Percentiles rank a stretch among this genome's conserved stretches.
Evolutionary conservation across 805 yeast genomes (phyloP).

Genomic region (Myxozyma lipomycoides): DNA sequence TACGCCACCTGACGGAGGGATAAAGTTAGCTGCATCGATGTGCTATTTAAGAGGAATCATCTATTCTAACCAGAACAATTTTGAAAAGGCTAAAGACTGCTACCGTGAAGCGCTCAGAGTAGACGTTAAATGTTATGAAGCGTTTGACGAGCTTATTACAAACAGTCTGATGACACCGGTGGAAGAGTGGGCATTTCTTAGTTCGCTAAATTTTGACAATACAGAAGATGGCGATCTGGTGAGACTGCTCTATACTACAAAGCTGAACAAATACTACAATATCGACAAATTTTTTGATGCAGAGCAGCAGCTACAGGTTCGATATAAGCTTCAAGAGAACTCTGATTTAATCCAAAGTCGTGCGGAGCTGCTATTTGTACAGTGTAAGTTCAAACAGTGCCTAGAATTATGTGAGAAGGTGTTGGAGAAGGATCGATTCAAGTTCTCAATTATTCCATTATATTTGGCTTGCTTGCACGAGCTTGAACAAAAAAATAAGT

Average conservation of each 20-base stretch:
- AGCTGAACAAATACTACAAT: constrained; percentile 66
- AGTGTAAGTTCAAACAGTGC: constrained; percentile 76
- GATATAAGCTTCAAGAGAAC: constrained; percentile 65
- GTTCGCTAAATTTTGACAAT: constrained; percentile 57
- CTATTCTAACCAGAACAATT: constrained; percentile 75
- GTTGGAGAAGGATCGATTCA: constrained; percentile 55
- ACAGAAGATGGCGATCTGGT: constrained; percentile 77
- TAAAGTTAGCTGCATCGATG: constrained; percentile 80
- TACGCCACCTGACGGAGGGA: constrained; percentile 66
- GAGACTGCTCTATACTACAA: constrained; percentile 68
- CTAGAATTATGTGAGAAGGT: constrained; percentile 62
- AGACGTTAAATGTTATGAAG: constrained; percentile 90
- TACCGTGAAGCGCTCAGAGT: constrained; percentile 80
- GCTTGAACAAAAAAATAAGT: constrained; percentile 71
- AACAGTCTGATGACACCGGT: constrained; percentile 73
- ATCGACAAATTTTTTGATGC: constrained; percentile 59
- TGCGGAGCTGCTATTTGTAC: constrained; percentile 67
- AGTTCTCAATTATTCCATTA: constrained; percentile 66
- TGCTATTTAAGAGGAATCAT: constrained; percentile 81
- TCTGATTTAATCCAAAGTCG: constrained; percentile 63
- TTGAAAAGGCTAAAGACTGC: constrained; percentile 80
- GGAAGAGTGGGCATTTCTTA: constrained; percentile 81
- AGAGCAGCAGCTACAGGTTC: constrained; percentile 60
- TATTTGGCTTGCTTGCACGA: constrained; percentile 84
- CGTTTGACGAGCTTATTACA: constrained; percentile 71